phyloP scores from a whole-genome alignment of 176 grass and related monocot species.

The Lolium multiflorum region DNA sequence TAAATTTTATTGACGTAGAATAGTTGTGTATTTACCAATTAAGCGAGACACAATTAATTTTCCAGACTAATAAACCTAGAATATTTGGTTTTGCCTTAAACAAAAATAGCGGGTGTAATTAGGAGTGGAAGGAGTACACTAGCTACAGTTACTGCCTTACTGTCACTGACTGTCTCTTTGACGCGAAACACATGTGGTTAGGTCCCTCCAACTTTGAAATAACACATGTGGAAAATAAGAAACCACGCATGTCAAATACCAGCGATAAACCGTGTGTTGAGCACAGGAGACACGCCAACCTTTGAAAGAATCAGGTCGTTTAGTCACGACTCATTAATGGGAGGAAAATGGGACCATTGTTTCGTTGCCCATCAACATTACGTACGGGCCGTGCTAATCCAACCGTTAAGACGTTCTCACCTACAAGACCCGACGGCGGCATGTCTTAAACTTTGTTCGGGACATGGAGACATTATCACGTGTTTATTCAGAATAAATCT shows the following conservation, averaged over 20 bases:
- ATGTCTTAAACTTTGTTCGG: neutral
- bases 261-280: neutral
- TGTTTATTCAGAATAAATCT: neutral
- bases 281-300: constrained; percentile 15
- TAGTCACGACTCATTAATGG: neutral
- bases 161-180: no score
- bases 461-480: neutral
- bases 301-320: neutral
- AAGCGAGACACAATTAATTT: no score
- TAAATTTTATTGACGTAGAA: no score
- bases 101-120: no score
- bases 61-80: no score
- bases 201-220: neutral
- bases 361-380: constrained; percentile 1
- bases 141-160: no score
- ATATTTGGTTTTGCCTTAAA: no score
- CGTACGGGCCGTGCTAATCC: neutral
- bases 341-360: constrained; percentile 28
- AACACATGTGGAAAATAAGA: neutral
- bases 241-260: neutral
- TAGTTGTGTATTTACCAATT: no score
- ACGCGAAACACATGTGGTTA: neutral
- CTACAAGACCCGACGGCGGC: neutral
- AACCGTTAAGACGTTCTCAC: neutral
- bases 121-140: no score